Conservation (phyloP, 306 rosid genomes). For the Abrus pulchellus region DNA sequence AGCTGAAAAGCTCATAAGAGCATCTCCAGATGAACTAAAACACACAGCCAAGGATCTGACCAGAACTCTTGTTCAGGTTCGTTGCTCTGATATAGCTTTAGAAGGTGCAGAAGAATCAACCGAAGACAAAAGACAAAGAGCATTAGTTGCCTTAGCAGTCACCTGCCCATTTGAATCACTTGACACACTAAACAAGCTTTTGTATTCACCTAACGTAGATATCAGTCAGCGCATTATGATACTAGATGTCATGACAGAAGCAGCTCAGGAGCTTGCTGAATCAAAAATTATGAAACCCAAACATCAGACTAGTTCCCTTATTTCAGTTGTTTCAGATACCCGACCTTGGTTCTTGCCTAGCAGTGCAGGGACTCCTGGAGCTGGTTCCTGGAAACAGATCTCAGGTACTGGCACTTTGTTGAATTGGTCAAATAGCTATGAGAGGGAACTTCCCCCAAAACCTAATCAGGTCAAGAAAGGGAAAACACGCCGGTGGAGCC, state of each 20-base stretch:
- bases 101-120: constrained; percentile 92
- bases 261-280: constrained; percentile 91
- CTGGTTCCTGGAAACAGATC: constrained; percentile 86
- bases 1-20: constrained; percentile 86
- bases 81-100: constrained; percentile 88
- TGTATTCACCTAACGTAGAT: constrained; percentile 91
- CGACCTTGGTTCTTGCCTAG: constrained; percentile 95
- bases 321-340: constrained; percentile 76
- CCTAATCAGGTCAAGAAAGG: constrained; percentile 76
- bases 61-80: constrained; percentile 88
- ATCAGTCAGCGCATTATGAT: constrained; percentile 92
- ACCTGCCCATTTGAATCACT: constrained; percentile 81
- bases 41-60: constrained; percentile 79
- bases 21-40: constrained; percentile 94
- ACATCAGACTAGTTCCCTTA: constrained; percentile 65
- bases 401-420: constrained; percentile 69
- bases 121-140: constrained; percentile 89
- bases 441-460: constrained; percentile 84
- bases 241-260: constrained; percentile 92
- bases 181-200: constrained; percentile 73
- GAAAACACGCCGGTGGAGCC: constrained; percentile 86
- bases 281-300: constrained; percentile 66
- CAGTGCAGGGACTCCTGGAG: constrained; percentile 77
- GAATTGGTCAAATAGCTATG: constrained; percentile 88
- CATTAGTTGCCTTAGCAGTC: constrained; percentile 81